Evolutionary conservation across 352 stramenopile genomes (phyloP).

Genomic region (Pythium myriotylum): DNA sequence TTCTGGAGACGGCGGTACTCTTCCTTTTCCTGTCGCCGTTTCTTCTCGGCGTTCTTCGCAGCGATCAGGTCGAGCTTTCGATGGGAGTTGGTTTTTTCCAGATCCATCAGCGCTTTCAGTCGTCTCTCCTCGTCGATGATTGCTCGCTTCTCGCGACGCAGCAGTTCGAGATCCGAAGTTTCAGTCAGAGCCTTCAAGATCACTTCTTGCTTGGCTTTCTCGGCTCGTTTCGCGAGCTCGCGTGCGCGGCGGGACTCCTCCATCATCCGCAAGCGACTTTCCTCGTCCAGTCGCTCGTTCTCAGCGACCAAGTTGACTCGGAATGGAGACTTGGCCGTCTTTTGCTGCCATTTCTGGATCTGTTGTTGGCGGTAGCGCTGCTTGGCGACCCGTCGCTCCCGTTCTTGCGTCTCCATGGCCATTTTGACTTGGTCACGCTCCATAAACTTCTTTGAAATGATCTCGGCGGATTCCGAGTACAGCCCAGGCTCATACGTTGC

Average conservation of each 20-base stretch:
- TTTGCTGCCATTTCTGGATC: constrained; percentile 87
- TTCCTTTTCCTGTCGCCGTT: constrained; percentile 88
- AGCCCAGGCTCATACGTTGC: constrained; percentile 31
- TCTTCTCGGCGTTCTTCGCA: constrained; percentile 90
- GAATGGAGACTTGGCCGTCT: constrained; percentile 91
- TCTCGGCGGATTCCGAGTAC: constrained; percentile 69
- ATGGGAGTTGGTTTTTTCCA: constrained; percentile 94
- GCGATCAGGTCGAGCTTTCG: constrained; percentile 91
- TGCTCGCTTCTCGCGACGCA: constrained; percentile 92
- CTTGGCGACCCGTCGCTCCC: constrained; percentile 56
- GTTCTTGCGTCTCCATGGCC: constrained; percentile 65
- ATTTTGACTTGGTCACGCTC: constrained; percentile 69
- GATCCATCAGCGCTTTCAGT: constrained; percentile 91
- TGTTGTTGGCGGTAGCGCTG: constrained; percentile 60
- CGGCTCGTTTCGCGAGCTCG: constrained; percentile 73
- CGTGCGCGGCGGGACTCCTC: constrained; percentile 68
- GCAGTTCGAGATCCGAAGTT: constrained; percentile 88
- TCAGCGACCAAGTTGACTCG: constrained; percentile 94
- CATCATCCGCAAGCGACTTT: constrained; percentile 75
- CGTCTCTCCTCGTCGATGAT: constrained; percentile 95
- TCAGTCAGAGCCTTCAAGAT: constrained; percentile 92
- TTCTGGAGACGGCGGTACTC: constrained; percentile 78
- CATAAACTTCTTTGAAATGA: constrained; percentile 81
- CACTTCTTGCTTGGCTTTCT: constrained; percentile 92
- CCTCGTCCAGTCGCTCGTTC: constrained; percentile 93